These are phyloP conservation scores for Glycine soja DNA, from an alignment of 306 rosid genomes.

Conservation along the genomic window DNA sequence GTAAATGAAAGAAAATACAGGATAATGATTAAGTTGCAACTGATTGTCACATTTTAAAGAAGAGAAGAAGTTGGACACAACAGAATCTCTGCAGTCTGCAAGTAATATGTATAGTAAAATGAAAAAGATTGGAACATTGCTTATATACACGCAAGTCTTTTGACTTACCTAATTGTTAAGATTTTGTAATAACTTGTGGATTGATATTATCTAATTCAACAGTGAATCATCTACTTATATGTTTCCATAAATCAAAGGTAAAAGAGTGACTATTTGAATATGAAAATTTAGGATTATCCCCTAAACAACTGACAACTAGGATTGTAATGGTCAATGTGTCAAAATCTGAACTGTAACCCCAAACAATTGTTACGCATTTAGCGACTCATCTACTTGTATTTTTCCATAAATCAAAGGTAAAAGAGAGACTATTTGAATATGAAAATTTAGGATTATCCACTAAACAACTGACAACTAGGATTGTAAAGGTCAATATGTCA, in stretches of 20 bases:
- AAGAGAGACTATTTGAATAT: not conserved
- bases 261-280: not conserved
- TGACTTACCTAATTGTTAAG: not conserved
- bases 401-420: not conserved
- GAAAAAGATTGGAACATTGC: no score
- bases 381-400: not conserved
- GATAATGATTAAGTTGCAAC: no score
- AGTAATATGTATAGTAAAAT: no score
- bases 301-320: not conserved
- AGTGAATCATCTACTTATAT: not conserved
- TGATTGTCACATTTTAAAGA: no score
- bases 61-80: no score
- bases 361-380: not conserved
- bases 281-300: not conserved
- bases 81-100: no score
- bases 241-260: constrained; percentile 1
- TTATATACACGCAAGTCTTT: not conserved
- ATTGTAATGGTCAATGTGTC: no score
- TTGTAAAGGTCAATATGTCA: no score
- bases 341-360: not conserved
- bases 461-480: not conserved
- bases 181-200: not conserved
- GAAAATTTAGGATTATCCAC: not conserved
- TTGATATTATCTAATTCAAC: not conserved
- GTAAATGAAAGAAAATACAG: no score